Percentiles rank a stretch among this genome's conserved stretches.
These are phyloP conservation scores for Psidium friedrichsthalianum DNA, from an alignment of 345 rosid species.

Conservation along the genomic window DNA sequence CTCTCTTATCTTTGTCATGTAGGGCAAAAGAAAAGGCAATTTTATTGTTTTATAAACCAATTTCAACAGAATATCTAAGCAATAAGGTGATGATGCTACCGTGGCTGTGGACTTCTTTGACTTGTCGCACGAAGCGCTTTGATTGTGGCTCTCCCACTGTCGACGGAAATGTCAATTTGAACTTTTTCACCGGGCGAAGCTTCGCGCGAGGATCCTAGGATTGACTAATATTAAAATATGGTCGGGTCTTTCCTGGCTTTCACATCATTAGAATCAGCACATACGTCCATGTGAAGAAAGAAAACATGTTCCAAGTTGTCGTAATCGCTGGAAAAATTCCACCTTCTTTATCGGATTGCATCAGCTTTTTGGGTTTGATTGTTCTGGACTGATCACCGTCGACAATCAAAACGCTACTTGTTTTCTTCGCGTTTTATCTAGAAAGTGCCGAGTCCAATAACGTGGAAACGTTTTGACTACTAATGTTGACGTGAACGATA, in stretches of 20 bases:
- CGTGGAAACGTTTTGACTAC: background rate
- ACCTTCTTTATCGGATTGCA: background rate
- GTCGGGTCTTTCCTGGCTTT: background rate
- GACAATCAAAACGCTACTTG: background rate
- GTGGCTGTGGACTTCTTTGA: background rate
- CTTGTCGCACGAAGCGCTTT: background rate
- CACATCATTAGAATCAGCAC: background rate
- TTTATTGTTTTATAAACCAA: too few relatives aligned
- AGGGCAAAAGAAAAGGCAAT: too few relatives aligned
- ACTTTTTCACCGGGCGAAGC: background rate
- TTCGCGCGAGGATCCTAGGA: background rate
- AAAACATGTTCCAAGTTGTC: background rate
- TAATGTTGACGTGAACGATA: background rate
- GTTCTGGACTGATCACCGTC: background rate
- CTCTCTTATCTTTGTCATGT: too few relatives aligned
- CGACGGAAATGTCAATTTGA: background rate
- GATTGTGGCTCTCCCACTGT: background rate
- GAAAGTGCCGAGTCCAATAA: background rate
- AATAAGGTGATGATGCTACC: background rate
- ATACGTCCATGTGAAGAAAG: background rate
- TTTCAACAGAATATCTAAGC: background rate
- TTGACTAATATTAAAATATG: background rate
- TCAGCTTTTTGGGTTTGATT: background rate
- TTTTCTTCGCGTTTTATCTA: background rate
- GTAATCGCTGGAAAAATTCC: background rate